Base-by-base conservation (phyloP, 169 alveolate genomes). In the Cryptosporidium andersoni region DNA sequence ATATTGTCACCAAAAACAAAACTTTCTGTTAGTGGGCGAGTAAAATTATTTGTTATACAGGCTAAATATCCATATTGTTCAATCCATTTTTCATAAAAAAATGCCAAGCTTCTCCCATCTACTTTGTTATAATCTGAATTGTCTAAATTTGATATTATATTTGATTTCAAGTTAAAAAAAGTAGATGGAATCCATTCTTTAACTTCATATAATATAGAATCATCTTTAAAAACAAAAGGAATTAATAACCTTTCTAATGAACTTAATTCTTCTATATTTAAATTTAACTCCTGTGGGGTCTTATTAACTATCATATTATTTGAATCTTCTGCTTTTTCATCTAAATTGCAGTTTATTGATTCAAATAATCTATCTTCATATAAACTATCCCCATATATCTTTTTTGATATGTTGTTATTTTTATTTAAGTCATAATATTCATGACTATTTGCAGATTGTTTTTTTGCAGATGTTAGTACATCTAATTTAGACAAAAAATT, bases 131-230 rank as follows among this genome's bases (percentile, higher is more conserved):
- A 4, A n/a, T 39, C 53, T 12, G 43, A 60, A 45, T 74, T 63
- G 42, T 66, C 43, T 55, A 66, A 51, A 36, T 51, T 55, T 14
- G 34, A 43, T n/a, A 55, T 51, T 36, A 74, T 16, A 9, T 74
- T 68, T 11, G 85, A 74, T 39, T 55, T 74, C 7, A 58, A 14
- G 11, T 74, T 64, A 25, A 74, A 34, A 42, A 36, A 58, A 1
- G 16, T 52, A 43, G 85, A 42, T 12, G 85, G 85, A 8, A 74
- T 34, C 85, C 85, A 74, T 51, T 74, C 85, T 58, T 74, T 74
- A 16, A 74, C 47, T 1, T 45, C 34, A 34, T 43, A 37, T 40
- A 51, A 5, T 2, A 49, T 12, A 48, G 55, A 58, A 43, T 42
- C 55, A 45, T 68, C 82, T 16, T 58, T 14, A 12, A 47, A 58